Evolutionary conservation across 1,284 basidiomycete genomes (phyloP), one percentile per base, ranked within the genome.

Genomic region (Malassezia furfur): DNA sequence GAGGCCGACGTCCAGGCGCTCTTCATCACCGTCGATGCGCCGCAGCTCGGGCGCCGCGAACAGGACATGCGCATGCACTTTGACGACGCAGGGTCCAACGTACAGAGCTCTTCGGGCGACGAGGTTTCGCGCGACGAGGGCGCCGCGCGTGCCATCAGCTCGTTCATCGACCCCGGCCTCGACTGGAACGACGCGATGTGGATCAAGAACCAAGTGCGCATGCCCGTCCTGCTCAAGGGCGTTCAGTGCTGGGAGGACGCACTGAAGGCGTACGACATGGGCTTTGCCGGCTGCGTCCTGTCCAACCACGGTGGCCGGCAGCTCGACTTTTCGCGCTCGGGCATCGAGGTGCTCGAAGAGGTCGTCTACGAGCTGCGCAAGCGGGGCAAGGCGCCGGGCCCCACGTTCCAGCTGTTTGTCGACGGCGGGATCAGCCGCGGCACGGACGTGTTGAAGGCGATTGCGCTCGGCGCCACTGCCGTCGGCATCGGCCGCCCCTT

Each of bases 401-500:
- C 30, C 8, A n/a, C 19, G 2, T 61, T 80, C 53, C 80, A 82
- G 83, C 86, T 96, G 14, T 91, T 87, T 66, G 83, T 93, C 54
- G 91, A 96, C 72, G 91, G 91, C 14, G 91, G 90, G 4, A 79
- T 90, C 32, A 79, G 81, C 50, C 81, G 91, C 40, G 91, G 91
- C 21, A 65, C 74, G 32, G 74, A 74, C 74, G 84, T 93, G 8
- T 77, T 96, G 50, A 96, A 96, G 76, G 89, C 90, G 0, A 76
- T 96, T 2, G 91, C 88, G 63, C 79, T 96, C 25, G 91, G 91
- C 15, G 91, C 91, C 1, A 85, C 79, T 61, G 89, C 87, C 4
- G 89, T 93, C 6, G 91, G 91, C 1, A 78, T 96, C 22, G 91
- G 91, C 0, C 81, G 91, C 28, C 82, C 86, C 0, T 91, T 93